Base-by-base conservation (phyloP, 2,329 filamentous ascomycete species). In the Hypocreales sp. region DNA sequence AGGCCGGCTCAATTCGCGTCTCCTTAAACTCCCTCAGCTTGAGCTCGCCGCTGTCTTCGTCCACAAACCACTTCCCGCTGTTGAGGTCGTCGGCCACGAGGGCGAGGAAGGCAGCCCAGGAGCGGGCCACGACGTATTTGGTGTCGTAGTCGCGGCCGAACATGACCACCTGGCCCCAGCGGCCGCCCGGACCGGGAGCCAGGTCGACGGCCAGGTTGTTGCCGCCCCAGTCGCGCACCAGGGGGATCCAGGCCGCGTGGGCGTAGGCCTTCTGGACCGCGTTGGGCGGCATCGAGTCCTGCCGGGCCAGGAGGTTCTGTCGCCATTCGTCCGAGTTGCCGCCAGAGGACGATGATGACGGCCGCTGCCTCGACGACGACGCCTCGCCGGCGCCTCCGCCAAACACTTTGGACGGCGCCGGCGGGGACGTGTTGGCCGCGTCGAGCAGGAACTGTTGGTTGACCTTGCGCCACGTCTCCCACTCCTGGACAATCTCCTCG, bases 121-220 rank as follows among this genome's bases (percentile, higher is more conserved):
- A 95, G 34, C 81, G 74, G 17, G 90, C 81, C 31, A 98, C 69
- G 6, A 98, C 90, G 47, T 93, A 98, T 59, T 98, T 98, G 55
- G 82, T 93, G 49, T 98, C 90, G 55, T 93, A 98, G 57, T 98
- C 90, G 34, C 90, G 82, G 27, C 90, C 90, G 50, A 92, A 94
- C 35, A 98, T 67, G 44, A 98, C 93, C 38, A 98, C 73, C 51
- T 98, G 90, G 29, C 90, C 90, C 87, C 90, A 98, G 49, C 76
- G 79, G 21, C 90, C 90, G 25, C 71, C 69, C 8, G 87, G 82
- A 3, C 90, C 90, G 14, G 90, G 90, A 6, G 86, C 82, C 32
- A 98, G 63, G 52, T 98, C 90, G 25, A 94, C 72, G 12, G 86
- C 87, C 45, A 98, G 65, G 60, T 93, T 92, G 68, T 98, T 98